Percentiles rank a stretch among this genome's conserved stretches.
Conservation (phyloP, 768 basidiomycete species). For the Rhodotorula kratochvilovae region DNA sequence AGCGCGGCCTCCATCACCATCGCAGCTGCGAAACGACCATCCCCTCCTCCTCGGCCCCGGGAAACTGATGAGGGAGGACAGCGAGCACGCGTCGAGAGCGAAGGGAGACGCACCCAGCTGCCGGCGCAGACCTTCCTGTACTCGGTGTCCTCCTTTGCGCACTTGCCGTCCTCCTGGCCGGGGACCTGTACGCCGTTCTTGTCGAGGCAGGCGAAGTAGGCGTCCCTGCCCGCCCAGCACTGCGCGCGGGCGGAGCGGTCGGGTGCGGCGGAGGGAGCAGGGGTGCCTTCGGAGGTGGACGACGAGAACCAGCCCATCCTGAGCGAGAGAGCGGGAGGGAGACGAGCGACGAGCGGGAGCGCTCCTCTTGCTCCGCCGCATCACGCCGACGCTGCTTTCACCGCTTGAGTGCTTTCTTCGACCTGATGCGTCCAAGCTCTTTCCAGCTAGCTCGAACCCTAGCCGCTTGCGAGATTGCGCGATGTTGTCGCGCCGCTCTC, state of each 20-base stretch:
- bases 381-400: background rate
- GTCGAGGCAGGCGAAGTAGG: conserved; percentile 81
- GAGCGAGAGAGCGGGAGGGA: background rate
- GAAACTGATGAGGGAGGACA: background rate
- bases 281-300: background rate
- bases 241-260: conserved; percentile 53
- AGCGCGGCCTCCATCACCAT: background rate
- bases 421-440: too few relatives aligned
- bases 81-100: background rate
- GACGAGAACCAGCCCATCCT: conserved; percentile 34
- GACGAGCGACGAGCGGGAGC: background rate
- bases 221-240: conserved; percentile 82
- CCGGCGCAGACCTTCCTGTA: conserved; percentile 76
- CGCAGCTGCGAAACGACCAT: background rate
- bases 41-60: background rate
- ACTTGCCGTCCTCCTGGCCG: conserved; percentile 68
- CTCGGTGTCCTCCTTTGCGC: conserved; percentile 55
- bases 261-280: conserved; percentile 6
- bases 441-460: too few relatives aligned
- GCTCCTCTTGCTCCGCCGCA: background rate
- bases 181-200: conserved; percentile 62
- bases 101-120: conserved; percentile 65
- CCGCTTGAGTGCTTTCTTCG: too few relatives aligned
- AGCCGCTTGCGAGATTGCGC: too few relatives aligned
- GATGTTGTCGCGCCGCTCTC: too few relatives aligned